These are phyloP conservation scores for Saussurea involucrata DNA, from an alignment of 129 eudicot species.

Conservation along the genomic window DNA sequence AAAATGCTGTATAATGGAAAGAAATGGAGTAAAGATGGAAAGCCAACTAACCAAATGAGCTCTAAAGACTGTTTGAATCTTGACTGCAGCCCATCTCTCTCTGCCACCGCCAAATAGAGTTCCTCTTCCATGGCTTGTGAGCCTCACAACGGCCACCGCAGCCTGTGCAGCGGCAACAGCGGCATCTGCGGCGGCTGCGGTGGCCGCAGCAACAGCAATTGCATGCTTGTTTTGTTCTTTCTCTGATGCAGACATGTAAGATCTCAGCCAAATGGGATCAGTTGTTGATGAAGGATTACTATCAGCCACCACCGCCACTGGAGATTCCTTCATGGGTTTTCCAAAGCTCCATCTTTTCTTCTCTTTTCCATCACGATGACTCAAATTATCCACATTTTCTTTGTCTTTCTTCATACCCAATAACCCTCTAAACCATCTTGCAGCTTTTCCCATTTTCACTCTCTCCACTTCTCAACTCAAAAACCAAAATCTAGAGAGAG, in stretches of 20 bases:
- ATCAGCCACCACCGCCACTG: background rate
- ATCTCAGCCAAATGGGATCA: conserved; percentile 48
- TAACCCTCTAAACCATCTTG: conserved; percentile 73
- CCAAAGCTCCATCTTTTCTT: conserved; percentile 67
- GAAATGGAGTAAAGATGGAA: background rate
- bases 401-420: conserved; percentile 73
- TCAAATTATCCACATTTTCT: conserved; percentile 37
- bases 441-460: conserved; percentile 76
- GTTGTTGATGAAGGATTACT: conserved; percentile 5
- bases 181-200: conserved; percentile 88
- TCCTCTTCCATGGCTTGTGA: conserved; percentile 73
- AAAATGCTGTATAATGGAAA: background rate
- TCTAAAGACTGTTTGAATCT: conserved; percentile 81
- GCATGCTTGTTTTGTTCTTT: conserved; percentile 78
- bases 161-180: conserved; percentile 95
- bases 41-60: conserved; percentile 61
- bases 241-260: conserved; percentile 47
- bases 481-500: conserved; percentile 9
- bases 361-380: conserved; percentile 32
- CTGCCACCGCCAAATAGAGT: conserved; percentile 39
- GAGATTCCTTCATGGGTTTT: conserved; percentile 33
- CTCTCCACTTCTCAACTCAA: background rate
- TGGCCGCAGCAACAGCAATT: conserved; percentile 92
- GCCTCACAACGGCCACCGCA: conserved; percentile 81
- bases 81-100: conserved; percentile 66